Percentiles rank a stretch among this genome's conserved stretches.
Evolutionary conservation across 768 basidiomycete species (phyloP).

Genomic region (Collybiopsis luxurians): DNA sequence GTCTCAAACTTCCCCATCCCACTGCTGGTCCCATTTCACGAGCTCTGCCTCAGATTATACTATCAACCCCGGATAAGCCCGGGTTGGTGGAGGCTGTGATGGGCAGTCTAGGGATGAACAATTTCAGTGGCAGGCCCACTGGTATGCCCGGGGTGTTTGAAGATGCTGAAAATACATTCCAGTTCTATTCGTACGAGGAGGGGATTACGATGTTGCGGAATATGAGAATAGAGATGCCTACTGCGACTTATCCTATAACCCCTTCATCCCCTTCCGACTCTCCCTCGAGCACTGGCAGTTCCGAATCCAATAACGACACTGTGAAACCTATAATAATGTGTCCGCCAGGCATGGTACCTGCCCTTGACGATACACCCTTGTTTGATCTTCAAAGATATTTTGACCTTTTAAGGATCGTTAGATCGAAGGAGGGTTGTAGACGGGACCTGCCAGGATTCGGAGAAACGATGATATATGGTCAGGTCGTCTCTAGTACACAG

Average conservation of each 20-base stretch:
- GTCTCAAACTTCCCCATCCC: constrained; percentile 40
- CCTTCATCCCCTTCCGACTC: constrained; percentile 34
- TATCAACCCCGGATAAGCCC: constrained; percentile 41
- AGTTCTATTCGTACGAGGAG: constrained; percentile 44
- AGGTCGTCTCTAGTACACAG: constrained; percentile 92
- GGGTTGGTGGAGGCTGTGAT: constrained; percentile 38
- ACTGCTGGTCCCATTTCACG: constrained; percentile 27
- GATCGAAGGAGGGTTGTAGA: constrained; percentile 19
- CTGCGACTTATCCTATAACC: constrained; percentile 18
- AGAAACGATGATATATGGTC: constrained; percentile 80
- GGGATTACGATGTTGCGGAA: constrained; percentile 27
- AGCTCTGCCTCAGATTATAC: constrained; percentile 62
- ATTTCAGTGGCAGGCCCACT: constrained; percentile 24
- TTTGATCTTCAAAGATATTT: constrained; percentile 72
- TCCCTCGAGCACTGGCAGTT: constrained; percentile 16
- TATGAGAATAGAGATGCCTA: constrained; percentile 12
- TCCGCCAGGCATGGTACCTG: constrained; percentile 45
- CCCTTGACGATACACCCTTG: constrained; percentile 56
- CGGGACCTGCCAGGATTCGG: constrained; percentile 54
- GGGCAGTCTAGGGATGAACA: constrained; percentile 25
- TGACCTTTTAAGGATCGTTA: constrained; percentile 39
- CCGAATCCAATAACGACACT: background rate
- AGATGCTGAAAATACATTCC: constrained; percentile 73
- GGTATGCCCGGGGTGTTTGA: constrained; percentile 39
- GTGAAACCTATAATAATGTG: constrained; percentile 54